Conservation (phyloP, 257 asterid genomes). For the Ajuga chamaepitys region DNA sequence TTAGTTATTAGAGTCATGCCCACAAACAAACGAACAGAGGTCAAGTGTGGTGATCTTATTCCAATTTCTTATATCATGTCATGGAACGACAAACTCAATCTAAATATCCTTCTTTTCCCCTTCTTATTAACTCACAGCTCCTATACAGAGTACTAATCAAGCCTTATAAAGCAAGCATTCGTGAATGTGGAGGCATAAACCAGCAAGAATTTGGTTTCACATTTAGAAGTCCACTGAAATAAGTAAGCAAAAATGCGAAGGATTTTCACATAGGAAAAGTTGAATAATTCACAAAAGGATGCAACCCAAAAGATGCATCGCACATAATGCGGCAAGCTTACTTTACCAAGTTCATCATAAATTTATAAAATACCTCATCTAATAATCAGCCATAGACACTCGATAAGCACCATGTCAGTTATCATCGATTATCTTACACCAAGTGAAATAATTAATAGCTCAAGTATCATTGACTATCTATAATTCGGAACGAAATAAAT, state of each 20-base stretch:
- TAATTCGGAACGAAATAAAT: too few relatives aligned
- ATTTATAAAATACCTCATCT: neutral
- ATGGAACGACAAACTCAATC: neutral
- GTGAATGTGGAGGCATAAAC: neutral
- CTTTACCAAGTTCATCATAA: neutral
- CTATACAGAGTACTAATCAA: neutral
- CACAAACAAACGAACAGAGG: neutral
- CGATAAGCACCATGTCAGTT: neutral
- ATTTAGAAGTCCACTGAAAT: neutral
- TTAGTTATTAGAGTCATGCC: neutral
- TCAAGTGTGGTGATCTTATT: neutral
- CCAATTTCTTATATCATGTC: neutral
- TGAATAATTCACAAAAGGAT: neutral
- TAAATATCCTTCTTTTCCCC: neutral
- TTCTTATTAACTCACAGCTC: neutral
- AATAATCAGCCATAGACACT: neutral
- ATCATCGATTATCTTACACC: too few relatives aligned
- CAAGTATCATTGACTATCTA: too few relatives aligned
- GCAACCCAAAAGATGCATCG: neutral
- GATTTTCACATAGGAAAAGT: neutral
- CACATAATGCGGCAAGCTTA: neutral
- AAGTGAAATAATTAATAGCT: too few relatives aligned
- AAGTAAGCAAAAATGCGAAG: neutral
- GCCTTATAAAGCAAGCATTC: neutral
- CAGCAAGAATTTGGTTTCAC: neutral